These are phyloP conservation scores for Pleurotus giganteus DNA, from an alignment of 768 basidiomycete genomes.

Conservation along the genomic window DNA sequence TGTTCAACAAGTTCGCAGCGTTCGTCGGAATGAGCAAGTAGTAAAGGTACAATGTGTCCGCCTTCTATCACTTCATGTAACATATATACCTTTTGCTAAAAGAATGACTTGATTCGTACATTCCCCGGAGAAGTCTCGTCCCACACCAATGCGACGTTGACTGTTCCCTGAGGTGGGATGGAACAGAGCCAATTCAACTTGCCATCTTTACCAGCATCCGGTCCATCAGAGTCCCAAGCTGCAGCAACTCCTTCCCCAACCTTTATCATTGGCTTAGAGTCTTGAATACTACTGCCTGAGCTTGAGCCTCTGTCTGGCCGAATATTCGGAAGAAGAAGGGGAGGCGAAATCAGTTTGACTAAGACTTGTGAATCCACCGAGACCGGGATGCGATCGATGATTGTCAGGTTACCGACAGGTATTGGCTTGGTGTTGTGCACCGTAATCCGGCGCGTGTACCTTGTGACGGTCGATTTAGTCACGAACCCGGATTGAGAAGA, in stretches of 20 bases:
- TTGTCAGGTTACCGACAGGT: constrained; percentile 10
- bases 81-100: background rate
- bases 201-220: background rate
- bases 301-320: background rate
- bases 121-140: background rate
- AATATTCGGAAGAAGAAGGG: background rate
- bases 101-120: background rate
- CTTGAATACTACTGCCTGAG: background rate
- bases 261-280: background rate
- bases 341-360: constrained; percentile 2
- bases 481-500: constrained; percentile 1
- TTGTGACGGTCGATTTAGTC: constrained; percentile 2
- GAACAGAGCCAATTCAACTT: constrained; percentile 2
- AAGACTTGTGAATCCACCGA: constrained; percentile 4
- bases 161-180: background rate
- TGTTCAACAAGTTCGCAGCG: background rate
- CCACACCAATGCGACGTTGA: background rate
- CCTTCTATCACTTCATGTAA: background rate
- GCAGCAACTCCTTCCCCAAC: background rate
- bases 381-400: constrained; percentile 16
- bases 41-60: background rate
- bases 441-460: constrained; percentile 15
- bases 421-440: constrained; percentile 15
- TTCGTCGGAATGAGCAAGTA: background rate
- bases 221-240: background rate